These are phyloP conservation scores for Citrus reticulata DNA, from an alignment of 345 rosid genomes.

Conservation along the genomic window DNA sequence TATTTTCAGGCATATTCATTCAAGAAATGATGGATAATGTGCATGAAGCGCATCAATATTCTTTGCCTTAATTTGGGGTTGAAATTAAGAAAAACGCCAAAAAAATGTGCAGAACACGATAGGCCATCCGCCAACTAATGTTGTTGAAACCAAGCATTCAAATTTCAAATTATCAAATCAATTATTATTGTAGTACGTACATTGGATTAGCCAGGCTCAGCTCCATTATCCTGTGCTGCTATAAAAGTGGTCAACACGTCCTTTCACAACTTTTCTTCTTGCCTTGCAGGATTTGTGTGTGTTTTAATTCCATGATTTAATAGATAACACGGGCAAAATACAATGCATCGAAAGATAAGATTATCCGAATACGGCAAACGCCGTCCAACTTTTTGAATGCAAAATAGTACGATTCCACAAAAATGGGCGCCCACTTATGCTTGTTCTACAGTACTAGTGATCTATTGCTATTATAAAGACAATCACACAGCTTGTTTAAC, in stretches of 20 bases:
- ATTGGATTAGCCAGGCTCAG: not conserved
- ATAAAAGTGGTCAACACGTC: not conserved
- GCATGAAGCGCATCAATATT: not conserved
- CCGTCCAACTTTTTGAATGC: not conserved
- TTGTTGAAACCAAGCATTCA: not conserved
- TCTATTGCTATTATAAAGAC: too few relatives aligned
- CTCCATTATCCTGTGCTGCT: not conserved
- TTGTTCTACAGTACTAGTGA: not conserved
- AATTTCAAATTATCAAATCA: not conserved
- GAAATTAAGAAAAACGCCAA: not conserved
- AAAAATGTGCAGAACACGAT: not conserved
- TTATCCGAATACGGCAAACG: not conserved
- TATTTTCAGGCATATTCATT: not conserved
- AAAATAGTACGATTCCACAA: not conserved
- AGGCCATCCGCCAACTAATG: not conserved
- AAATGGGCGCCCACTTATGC: not conserved
- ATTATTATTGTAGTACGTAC: not conserved
- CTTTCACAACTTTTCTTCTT: not conserved
- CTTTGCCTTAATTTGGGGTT: too few relatives aligned
- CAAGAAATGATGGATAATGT: not conserved
- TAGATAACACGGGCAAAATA: not conserved
- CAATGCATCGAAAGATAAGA: not conserved
- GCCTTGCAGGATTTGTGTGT: not conserved
- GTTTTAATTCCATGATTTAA: not conserved
- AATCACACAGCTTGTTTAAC: too few relatives aligned